Base-by-base conservation (phyloP, 306 rosid species). In the Ormosia emarginata region DNA sequence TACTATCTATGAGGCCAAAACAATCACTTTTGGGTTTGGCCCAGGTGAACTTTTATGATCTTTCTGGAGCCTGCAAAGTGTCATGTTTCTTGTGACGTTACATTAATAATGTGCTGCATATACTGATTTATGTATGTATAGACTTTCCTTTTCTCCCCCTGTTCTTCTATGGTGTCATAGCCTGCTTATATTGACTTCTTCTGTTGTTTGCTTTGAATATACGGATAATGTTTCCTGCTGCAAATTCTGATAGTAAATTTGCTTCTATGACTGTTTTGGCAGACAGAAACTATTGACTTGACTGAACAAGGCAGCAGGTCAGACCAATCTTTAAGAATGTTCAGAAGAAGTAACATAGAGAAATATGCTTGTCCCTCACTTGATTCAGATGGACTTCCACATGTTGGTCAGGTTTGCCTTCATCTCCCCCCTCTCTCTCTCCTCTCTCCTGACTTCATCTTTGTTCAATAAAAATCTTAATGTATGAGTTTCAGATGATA, bases 361-460 rank as follows among this genome's bases (percentile, higher is more conserved):
- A 92, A 78, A 67, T 74, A 84, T 12, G 67, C 43, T 74, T 83
- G 56, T 85, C 65, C 88, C 53, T 61, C 68, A 2, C 81, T 95
- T 10, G 99, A 93, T 86, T 85, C 92, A 39, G 99, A 95, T 86
- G 99, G 99, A 71, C 99, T 95, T 74, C 99, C 99, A 67, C 87
- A 89, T 86, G 98, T 95, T 89, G 99, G 99, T 77, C 99, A 95
- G 99, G 99, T 95, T 85, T 82, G 92, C 66, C 63, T 67, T 46
- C 4, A 13, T 12, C 63, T 58, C 65, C 50, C 41, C 18, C 40
- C 49, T 74, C 24, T 66, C 17, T 36, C 24, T n/a, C 39, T 11
- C 14, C 12, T 37, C 24, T 29, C 58, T 37, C 41, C 11, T 61
- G 15, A 72, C 13, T 71, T 63, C 49, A 52, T 29, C 2, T 24